Evolutionary conservation across 441 rosid species (phyloP).

Genomic region (Iberis amara): DNA sequence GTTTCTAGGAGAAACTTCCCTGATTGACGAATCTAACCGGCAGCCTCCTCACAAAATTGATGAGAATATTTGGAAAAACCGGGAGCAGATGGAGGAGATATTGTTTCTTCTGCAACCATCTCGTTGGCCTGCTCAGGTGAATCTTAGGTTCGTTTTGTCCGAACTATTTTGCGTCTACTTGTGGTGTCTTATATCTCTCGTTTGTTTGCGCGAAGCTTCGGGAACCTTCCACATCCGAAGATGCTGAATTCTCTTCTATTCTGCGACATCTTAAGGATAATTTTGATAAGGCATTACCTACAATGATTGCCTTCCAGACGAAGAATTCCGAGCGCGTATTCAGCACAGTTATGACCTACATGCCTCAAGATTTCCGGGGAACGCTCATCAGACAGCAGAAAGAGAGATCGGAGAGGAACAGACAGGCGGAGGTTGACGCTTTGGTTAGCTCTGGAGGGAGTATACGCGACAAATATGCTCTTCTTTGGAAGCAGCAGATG

Average conservation of each 20-base stretch:
- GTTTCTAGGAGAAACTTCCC: constrained; percentile 43
- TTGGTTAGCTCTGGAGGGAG: constrained; percentile 72
- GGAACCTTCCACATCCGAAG: constrained; percentile 51
- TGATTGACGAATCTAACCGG: constrained; percentile 52
- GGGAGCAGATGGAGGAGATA: constrained; percentile 87
- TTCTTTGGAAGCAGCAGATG: constrained; percentile 97
- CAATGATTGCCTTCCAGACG: constrained; percentile 62
- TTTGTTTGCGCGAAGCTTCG: constrained; percentile 47
- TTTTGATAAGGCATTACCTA: constrained; percentile 40
- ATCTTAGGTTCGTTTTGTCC: neutral
- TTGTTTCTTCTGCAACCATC: constrained; percentile 60
- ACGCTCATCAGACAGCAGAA: constrained; percentile 77
- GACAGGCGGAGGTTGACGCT: constrained; percentile 89
- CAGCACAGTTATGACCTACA: constrained; percentile 93
- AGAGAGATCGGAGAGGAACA: constrained; percentile 94
- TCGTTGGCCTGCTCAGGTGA: constrained; percentile 62
- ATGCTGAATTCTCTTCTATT: constrained; percentile 39
- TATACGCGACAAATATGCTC: constrained; percentile 68
- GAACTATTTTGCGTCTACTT: neutral
- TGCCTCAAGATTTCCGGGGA: constrained; percentile 99
- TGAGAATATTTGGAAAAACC: constrained; percentile 96
- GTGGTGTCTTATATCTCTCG: neutral
- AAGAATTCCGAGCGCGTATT: constrained; percentile 76
- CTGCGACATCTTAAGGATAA: constrained; percentile 36
- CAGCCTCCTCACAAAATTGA: constrained; percentile 87